Conservation (phyloP, 169 alveolate genomes). For the Perkinsus olseni region DNA sequence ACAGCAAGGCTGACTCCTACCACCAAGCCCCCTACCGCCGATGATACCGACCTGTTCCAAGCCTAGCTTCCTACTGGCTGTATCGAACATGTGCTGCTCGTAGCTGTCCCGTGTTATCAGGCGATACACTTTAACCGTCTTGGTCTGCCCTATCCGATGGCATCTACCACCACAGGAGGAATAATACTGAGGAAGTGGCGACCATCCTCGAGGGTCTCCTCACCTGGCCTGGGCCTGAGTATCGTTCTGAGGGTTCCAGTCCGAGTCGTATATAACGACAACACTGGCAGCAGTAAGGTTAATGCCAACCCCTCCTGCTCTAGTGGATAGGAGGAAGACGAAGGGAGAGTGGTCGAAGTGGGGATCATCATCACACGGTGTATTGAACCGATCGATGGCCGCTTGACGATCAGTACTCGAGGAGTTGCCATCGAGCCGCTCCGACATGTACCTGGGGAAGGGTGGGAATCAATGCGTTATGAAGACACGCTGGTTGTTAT, state of each 20-base stretch:
- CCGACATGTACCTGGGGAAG: not conserved
- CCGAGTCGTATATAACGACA: slow-evolving; percentile 93
- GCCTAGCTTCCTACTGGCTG: slow-evolving; percentile 94
- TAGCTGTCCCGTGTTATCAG: slow-evolving; percentile 90
- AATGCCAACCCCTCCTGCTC: slow-evolving; percentile 97
- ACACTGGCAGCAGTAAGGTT: slow-evolving; percentile 94
- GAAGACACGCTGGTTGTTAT: too few species aligned
- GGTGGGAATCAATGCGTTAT: not conserved
- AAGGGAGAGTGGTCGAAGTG: slow-evolving; percentile 18
- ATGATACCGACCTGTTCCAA: slow-evolving; percentile 53
- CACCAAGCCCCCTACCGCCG: not conserved
- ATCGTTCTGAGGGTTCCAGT: slow-evolving; percentile 96
- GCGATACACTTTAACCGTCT: slow-evolving; percentile 88
- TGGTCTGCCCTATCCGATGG: slow-evolving; percentile 96
- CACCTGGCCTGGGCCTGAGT: slow-evolving; percentile 86
- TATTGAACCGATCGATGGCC: slow-evolving; percentile 5
- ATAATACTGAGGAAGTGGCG: too few species aligned
- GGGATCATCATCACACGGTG: not conserved
- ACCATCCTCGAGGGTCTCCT: too few species aligned
- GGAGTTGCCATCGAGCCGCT: slow-evolving; percentile 4
- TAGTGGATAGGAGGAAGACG: slow-evolving; percentile 84
- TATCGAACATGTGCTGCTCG: slow-evolving; percentile 94
- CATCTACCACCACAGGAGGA: not conserved
- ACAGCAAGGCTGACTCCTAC: not conserved
- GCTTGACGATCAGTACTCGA: not conserved